A percentile compares a stretch with the other conserved stretches of the same genome.
Evolutionary conservation across 345 rosid genomes (phyloP).

Genomic region (Stellera chamaejasme): DNA sequence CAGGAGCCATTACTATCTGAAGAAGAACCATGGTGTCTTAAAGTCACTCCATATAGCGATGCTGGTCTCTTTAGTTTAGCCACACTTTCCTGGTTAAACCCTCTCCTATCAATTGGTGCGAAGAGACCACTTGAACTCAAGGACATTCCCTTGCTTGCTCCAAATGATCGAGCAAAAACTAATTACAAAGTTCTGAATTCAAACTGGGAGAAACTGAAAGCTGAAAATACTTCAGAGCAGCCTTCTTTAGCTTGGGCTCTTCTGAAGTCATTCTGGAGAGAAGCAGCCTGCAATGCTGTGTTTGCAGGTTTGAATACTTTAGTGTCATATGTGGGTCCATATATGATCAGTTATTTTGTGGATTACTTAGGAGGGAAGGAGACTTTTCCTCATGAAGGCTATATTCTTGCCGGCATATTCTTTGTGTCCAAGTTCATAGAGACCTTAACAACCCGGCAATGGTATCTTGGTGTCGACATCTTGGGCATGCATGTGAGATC

Average conservation of each 20-base stretch:
- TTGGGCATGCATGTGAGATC: constrained; percentile 99
- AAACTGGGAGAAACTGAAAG: constrained; percentile 80
- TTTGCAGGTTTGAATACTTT: constrained; percentile 87
- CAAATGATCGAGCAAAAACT: constrained; percentile 77
- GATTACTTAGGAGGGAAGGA: constrained; percentile 86
- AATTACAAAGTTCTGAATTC: constrained; percentile 78
- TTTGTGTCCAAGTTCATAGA: constrained; percentile 85
- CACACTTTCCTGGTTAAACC: constrained; percentile 93
- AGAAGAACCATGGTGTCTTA: constrained; percentile 84
- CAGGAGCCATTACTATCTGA: constrained; percentile 85
- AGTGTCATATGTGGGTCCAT: constrained; percentile 96
- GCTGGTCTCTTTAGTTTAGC: constrained; percentile 76
- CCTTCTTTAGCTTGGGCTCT: constrained; percentile 92
- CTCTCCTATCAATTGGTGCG: constrained; percentile 85
- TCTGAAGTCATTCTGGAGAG: constrained; percentile 91
- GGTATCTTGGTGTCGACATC: constrained; percentile 99
- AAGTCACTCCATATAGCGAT: constrained; percentile 62
- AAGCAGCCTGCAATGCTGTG: constrained; percentile 88
- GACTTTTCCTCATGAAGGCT: constrained; percentile 89
- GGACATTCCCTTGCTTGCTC: constrained; percentile 96
- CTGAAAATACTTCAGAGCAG: constrained; percentile 61
- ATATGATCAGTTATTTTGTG: constrained; percentile 92
- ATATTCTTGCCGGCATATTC: constrained; percentile 90
- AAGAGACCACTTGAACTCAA: constrained; percentile 94
- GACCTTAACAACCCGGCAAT: constrained; percentile 93